Conservation (phyloP, 2,329 filamentous ascomycete genomes). For the Fusarium praegraminearum region DNA sequence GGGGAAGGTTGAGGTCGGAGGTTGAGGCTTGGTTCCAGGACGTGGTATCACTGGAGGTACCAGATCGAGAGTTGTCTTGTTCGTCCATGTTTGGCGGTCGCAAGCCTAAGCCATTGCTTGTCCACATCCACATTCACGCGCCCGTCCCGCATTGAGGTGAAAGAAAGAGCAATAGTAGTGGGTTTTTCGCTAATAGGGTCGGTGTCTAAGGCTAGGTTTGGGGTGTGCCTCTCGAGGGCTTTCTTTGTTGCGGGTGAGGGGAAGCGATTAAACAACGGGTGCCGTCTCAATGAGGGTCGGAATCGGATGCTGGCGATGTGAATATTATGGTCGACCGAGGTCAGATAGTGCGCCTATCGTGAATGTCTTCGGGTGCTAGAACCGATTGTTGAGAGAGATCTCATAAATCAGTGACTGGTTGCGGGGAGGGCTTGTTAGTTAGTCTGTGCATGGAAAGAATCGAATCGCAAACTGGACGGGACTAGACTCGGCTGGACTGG, state of each 20-base stretch:
- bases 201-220: constrained; percentile 10
- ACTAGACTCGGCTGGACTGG: constrained; percentile 2
- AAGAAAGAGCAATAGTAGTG: constrained; percentile 19
- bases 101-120: constrained; percentile 60
- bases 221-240: constrained; percentile 26
- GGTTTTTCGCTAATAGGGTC: constrained; percentile 8
- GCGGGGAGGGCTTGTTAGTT: constrained; percentile 45
- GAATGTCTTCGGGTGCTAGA: constrained; percentile 11
- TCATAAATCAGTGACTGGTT: constrained; percentile 38
- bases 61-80: constrained; percentile 53
- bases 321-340: constrained; percentile 1
- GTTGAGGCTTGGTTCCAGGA: constrained; percentile 51
- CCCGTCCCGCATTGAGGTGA: constrained; percentile 50
- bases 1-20: constrained; percentile 47
- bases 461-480: constrained; percentile 28
- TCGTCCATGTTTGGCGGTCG: constrained; percentile 61
- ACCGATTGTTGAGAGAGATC: constrained; percentile 24
- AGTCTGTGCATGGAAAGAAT: constrained; percentile 25
- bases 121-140: constrained; percentile 55
- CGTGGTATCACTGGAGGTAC: constrained; percentile 52
- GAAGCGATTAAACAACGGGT: constrained; percentile 6
- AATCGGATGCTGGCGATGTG: not conserved
- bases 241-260: constrained; percentile 16
- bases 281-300: not conserved
- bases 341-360: constrained; percentile 16